A percentile compares a stretch with the other conserved stretches of the same genome.
Conservation (phyloP, 331 rosid genomes). For the Quercus tomentella region DNA sequence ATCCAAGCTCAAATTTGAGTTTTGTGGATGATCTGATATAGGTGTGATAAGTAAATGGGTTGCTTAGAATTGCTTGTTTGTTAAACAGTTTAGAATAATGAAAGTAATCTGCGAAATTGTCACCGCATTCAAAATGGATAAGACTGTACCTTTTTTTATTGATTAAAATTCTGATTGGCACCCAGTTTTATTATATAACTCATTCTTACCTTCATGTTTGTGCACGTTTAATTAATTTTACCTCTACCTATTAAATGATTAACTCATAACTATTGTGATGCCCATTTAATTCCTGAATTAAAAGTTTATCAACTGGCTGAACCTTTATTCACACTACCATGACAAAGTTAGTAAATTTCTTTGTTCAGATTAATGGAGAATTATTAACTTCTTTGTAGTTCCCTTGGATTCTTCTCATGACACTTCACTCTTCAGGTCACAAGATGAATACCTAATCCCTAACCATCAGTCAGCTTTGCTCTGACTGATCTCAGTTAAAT, state of each 20-base stretch:
- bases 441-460: neutral
- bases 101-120: neutral
- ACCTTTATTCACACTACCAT: neutral
- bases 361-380: neutral
- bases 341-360: neutral
- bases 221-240: neutral
- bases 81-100: neutral
- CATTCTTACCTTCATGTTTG: neutral
- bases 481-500: neutral
- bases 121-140: neutral
- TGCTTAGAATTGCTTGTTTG: neutral
- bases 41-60: neutral
- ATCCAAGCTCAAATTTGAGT: neutral
- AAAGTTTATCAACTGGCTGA: neutral
- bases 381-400: neutral
- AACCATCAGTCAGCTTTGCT: neutral
- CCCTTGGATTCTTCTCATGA: neutral
- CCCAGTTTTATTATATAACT: neutral
- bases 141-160: neutral
- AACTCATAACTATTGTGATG: neutral
- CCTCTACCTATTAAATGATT: neutral
- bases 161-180: neutral
- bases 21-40: neutral
- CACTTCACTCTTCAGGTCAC: neutral
- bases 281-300: neutral